Percentiles rank a stretch among this genome's conserved stretches.
Evolutionary conservation across 2,329 filamentous ascomycete genomes (phyloP).

Genomic region (Metarhizium anisopliae): DNA sequence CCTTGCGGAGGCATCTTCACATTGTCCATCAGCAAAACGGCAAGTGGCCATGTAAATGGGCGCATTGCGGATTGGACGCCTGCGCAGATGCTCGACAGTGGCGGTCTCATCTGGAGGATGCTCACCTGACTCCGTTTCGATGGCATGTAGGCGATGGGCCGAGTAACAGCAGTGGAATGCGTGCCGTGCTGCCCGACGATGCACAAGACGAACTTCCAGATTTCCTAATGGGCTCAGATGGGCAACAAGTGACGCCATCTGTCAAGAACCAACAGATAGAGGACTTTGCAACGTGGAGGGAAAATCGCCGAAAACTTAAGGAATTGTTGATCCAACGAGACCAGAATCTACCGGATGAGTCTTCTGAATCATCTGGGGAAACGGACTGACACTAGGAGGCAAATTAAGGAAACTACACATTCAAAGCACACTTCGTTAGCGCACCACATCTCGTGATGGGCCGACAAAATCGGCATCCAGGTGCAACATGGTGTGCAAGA

Average conservation of each 20-base stretch:
- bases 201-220: slow-evolving; percentile 28
- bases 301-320: slow-evolving; percentile 34
- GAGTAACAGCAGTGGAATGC: slow-evolving; percentile 26
- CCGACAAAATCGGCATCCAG: not conserved
- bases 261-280: slow-evolving; percentile 43
- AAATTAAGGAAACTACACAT: not conserved
- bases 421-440: not conserved
- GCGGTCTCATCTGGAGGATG: slow-evolving; percentile 40
- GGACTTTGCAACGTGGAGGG: slow-evolving; percentile 33
- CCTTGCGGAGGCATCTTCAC: slow-evolving; percentile 43
- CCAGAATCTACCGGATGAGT: slow-evolving; percentile 29
- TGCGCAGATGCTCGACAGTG: slow-evolving; percentile 23
- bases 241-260: slow-evolving; percentile 50
- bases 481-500: too few relatives aligned
- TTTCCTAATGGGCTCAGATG: slow-evolving; percentile 43
- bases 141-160: slow-evolving; percentile 55
- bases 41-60: slow-evolving; percentile 21
- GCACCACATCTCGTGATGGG: not conserved
- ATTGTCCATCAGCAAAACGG: slow-evolving; percentile 34
- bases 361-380: not conserved
- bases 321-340: slow-evolving; percentile 33
- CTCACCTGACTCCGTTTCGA: slow-evolving; percentile 42
- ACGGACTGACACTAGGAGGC: not conserved
- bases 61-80: slow-evolving; percentile 16
- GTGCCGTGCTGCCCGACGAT: slow-evolving; percentile 10